Percentiles rank a stretch among this genome's conserved stretches.
Conservation (phyloP, 2,329 filamentous ascomycete genomes). For the Trichoderma aggressivum region DNA sequence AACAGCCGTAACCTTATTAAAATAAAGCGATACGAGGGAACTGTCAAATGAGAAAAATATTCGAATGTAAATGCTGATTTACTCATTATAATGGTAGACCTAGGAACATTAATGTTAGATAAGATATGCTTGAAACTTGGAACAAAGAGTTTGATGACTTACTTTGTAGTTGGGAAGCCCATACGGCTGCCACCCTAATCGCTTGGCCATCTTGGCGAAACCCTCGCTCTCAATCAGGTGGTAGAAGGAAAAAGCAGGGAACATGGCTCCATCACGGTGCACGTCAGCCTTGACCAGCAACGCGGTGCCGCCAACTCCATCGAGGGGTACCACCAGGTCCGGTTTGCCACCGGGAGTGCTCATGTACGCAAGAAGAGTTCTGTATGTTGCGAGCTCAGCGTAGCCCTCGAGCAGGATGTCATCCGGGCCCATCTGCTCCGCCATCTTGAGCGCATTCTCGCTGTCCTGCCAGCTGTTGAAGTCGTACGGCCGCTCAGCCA, state of each 20-base stretch:
- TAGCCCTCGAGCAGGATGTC: conserved; percentile 95
- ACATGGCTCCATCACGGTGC: conserved; percentile 97
- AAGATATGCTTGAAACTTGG: neutral
- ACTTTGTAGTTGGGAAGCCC: conserved; percentile 98
- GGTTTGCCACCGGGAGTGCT: conserved; percentile 54
- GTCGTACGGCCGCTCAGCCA: conserved; percentile 82
- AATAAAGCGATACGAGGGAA: neutral
- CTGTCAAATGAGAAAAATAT: neutral
- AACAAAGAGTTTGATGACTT: conserved; percentile 31
- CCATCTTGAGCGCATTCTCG: conserved; percentile 71
- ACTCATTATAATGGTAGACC: conserved; percentile 92
- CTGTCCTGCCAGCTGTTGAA: conserved; percentile 98
- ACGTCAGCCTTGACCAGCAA: conserved; percentile 95
- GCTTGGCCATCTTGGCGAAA: conserved; percentile 93
- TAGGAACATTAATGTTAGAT: conserved; percentile 42
- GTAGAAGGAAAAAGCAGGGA: conserved; percentile 93
- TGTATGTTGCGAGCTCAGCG: conserved; percentile 85
- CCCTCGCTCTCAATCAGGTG: conserved; percentile 97
- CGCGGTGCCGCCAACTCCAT: conserved; percentile 91
- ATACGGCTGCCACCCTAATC: conserved; percentile 78
- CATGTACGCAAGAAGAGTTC: conserved; percentile 87
- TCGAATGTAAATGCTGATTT: conserved; percentile 29
- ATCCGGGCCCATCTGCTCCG: conserved; percentile 76
- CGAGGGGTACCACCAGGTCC: conserved; percentile 67
- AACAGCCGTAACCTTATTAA: conserved; percentile 20